Conservation (phyloP, 768 basidiomycete species). For the Tricholoma sp. region DNA sequence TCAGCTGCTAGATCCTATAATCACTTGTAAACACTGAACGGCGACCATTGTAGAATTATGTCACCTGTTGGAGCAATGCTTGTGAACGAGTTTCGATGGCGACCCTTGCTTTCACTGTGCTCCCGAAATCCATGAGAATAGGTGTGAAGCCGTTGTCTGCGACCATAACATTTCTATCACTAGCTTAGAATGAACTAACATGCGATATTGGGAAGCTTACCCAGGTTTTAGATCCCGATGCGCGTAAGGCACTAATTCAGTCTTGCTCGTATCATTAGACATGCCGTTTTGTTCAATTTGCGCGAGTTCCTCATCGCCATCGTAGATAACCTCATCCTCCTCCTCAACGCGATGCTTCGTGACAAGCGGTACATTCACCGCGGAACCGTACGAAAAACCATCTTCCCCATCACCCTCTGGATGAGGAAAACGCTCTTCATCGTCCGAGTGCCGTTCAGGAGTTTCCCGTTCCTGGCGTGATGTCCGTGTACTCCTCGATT, state of each 20-base stretch:
- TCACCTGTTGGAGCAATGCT: constrained; percentile 84
- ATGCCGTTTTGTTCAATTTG: constrained; percentile 35
- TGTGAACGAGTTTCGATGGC: constrained; percentile 76
- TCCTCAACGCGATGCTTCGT: constrained; percentile 46
- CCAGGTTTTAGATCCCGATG: constrained; percentile 97
- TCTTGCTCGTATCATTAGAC: constrained; percentile 17
- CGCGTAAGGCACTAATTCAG: constrained; percentile 80
- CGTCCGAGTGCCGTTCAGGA: constrained; percentile 36
- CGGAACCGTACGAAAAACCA: constrained; percentile 65
- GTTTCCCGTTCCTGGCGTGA: constrained; percentile 24
- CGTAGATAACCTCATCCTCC: constrained; percentile 65
- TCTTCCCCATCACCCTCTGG: constrained; percentile 71
- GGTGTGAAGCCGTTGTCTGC: constrained; percentile 83
- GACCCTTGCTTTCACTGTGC: constrained; percentile 81
- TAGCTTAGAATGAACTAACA: neutral
- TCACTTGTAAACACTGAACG: constrained; percentile 2
- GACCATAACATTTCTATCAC: constrained; percentile 90
- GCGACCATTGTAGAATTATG: constrained; percentile 4
- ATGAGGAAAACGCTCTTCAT: constrained; percentile 68
- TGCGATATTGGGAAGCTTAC: constrained; percentile 39
- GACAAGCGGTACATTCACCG: constrained; percentile 55
- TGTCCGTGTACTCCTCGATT: constrained; percentile 8
- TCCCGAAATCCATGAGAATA: constrained; percentile 98
- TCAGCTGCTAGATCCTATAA: constrained; percentile 88
- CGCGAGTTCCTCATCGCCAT: constrained; percentile 70